Evolutionary conservation across 345 rosid species (phyloP), one percentile per base, ranked within the genome.

Genomic region (Abelmoschus esculentus): DNA sequence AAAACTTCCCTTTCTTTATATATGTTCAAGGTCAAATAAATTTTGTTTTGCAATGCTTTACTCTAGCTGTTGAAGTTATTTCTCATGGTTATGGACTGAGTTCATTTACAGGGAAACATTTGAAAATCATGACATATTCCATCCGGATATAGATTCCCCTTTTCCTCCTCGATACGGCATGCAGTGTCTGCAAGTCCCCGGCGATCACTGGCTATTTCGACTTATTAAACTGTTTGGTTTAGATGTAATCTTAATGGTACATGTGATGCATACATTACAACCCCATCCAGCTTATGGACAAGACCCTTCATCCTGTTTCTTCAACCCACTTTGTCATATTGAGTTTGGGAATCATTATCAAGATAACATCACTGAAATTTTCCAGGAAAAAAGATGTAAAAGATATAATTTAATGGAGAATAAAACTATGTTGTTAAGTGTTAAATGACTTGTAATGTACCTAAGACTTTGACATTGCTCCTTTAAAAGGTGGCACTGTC

Each of bases 401-500:
- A n/a, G n/a, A 52, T 1, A 1, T 1, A 17, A 17, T 52, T n/a
- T n/a, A 15, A 50, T 50, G 55, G n/a, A 50, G 55, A 53, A 7
- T 7, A 54, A 7, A 54, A 54, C 3, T 5, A 18, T 6, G 22
- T 0, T 57, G 61, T 5, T 57, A 26, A 26, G 61, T 12, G 61
- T 57, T 28, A 32, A 36, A 62, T 62, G 29, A 36, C 14, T 61
- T 61, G 7, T 31, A 18, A 62, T 38, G 2, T 10, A 38, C 66
- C 66, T 62, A 60, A 38, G 49, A 62, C 66, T 18, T 5, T 34
- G 42, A 60, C 65, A 32, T 60, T 60, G 22, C 44, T 4, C 49
- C 66, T 61, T 36, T 38, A 62, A 62, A 62, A 62, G 67, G 67
- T 62, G 67, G 67, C 31, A 17, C 11, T 32, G 11, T 7, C 65